These are phyloP conservation scores for Scedosporium dehoogii DNA, from an alignment of 2,329 filamentous ascomycete genomes.

Conservation along the genomic window DNA sequence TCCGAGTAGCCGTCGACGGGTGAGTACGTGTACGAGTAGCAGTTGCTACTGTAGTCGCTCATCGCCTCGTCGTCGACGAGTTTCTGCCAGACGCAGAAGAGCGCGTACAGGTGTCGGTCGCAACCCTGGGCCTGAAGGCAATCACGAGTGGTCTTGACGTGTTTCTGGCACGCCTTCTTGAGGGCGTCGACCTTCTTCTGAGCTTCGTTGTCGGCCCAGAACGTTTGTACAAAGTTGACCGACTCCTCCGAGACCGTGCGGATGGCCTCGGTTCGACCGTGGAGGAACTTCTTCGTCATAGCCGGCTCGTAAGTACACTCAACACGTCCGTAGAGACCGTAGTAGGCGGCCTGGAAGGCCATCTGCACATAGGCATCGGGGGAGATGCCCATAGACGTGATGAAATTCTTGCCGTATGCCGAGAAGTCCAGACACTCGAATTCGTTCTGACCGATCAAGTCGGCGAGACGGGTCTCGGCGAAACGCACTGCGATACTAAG, in stretches of 20 bases:
- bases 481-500: conserved; percentile 86
- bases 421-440: conserved; percentile 85
- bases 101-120: conserved; percentile 85
- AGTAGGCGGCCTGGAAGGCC: conserved; percentile 98
- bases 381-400: conserved; percentile 93
- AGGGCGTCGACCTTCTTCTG: conserved; percentile 79
- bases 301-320: conserved; percentile 97
- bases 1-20: conserved; percentile 41
- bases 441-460: conserved; percentile 93
- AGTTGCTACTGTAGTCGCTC: conserved; percentile 46
- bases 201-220: conserved; percentile 85
- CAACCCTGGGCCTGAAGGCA: conserved; percentile 86
- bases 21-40: conserved; percentile 53
- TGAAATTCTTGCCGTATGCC: conserved; percentile 93
- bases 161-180: conserved; percentile 71
- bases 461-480: conserved; percentile 85
- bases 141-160: conserved; percentile 68
- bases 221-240: conserved; percentile 81
- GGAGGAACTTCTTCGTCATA: conserved; percentile 92
- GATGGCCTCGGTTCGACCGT: conserved; percentile 91
- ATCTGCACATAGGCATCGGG: conserved; percentile 97
- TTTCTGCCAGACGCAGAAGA: conserved; percentile 92
- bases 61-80: conserved; percentile 63
- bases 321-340: conserved; percentile 85
- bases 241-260: conserved; percentile 75